Base-by-base conservation (phyloP, 2,329 filamentous ascomycete genomes). In the Calonectria crousiana region DNA sequence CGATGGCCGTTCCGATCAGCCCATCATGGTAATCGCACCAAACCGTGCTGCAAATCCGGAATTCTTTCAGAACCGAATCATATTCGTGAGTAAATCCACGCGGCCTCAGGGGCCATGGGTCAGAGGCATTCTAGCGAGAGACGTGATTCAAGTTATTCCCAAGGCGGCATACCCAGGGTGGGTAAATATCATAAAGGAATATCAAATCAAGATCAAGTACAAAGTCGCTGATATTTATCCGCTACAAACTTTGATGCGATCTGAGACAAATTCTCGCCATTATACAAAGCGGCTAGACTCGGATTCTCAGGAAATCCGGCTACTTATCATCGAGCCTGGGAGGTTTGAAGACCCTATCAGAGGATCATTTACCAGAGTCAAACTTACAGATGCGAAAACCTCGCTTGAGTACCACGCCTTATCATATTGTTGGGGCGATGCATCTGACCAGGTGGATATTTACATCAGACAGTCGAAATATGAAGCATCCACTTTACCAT, bases 351-450 rank as follows among this genome's bases (percentile, higher is more conserved):
- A 73, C 4, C 66, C 71, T 0, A 76, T 78, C 16, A 52, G 8
- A 9, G 65, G 53, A 1, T 52, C 56, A 1, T 78, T 78, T 23
- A 60, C 67, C 2, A 34, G 16, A 6, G 56, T 51, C 0, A 78
- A 71, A 0, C 49, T 78, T 0, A 51, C 32, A 16, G 65, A 75
- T 1, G 47, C 23, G 0, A 71, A 70, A 11, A 0, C 34, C 1
- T 16, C 16, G 0, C n/a, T 69, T 13, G 47, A 58, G 4, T 78
- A 76, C 9, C 44, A 67, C n/a, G 77, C 75, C 0, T 4, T 78
- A 6, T 78, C 77, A 0, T 78, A 78, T 18, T 78, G 75, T 0
- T 78, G 77, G 77, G 77, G 77, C 8, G 73, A 77, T 4, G 32
- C 60, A 0, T 62, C 32, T 0, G 75, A 76, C 10, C 68, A 58